Base-by-base conservation (phyloP, 176 grass and related monocot genomes). In the Themeda triandra region DNA sequence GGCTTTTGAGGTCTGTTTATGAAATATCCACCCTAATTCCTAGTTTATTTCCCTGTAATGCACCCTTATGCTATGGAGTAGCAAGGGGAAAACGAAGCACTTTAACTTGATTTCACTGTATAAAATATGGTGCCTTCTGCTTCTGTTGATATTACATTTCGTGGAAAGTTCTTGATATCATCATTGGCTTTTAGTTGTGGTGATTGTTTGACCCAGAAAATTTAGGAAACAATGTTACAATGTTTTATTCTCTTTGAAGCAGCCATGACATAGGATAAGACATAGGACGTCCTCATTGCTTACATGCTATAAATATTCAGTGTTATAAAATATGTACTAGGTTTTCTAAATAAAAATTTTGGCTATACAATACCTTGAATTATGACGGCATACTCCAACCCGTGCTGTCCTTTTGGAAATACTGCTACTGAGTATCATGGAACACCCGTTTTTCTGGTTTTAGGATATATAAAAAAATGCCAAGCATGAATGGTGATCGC, bases 1-100 rank as follows among this genome's bases (percentile, higher is more conserved):
- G 73, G 88, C 77, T 78, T 86, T 90, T 27, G 88, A 90, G 88
- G 88, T 90, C 15, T 36, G 14, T 66, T 77, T 45, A 27, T 78
- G 13, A 70, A 8, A 39, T 40, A 32, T 24, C 31, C 11, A 15
- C 63, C 9, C 0, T 1, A 68, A 25, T 48, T 67, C 4, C 15
- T n/a, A n/a, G n/a, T n/a, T n/a, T n/a, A n/a, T n/a, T n/a, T n/a
- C n/a, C n/a, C n/a, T 40, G n/a, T n/a, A n/a, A n/a, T n/a, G n/a
- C n/a, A n/a, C n/a, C n/a, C n/a, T n/a, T n/a, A n/a, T n/a, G n/a
- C n/a, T n/a, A n/a, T n/a, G n/a, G n/a, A n/a, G n/a, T n/a, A n/a
- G n/a, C n/a, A n/a, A n/a, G n/a, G n/a, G n/a, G n/a, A n/a, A n/a
- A n/a, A n/a, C n/a, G n/a, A n/a, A n/a, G n/a, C n/a, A n/a, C n/a